Evolutionary conservation across 441 rosid species (phyloP), one percentile per base, ranked within the genome.

Genomic region (Pelargonium australe): DNA sequence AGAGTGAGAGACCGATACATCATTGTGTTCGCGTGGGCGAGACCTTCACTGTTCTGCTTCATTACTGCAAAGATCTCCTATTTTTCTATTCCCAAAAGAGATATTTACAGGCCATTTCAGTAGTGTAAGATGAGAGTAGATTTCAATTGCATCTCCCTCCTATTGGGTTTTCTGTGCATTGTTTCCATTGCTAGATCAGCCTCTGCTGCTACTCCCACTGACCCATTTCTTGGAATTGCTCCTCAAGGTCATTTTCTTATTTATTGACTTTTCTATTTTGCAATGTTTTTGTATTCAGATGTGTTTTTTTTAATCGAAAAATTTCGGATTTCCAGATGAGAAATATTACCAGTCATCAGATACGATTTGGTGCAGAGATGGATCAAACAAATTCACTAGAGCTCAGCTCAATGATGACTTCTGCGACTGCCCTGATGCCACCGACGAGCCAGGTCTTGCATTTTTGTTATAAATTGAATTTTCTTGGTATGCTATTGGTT

Each of bases 191-290:
- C 72, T 49, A 77, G 86, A 84, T 88, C 99, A 43, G 80, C 73
- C 62, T 72, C 76, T 82, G 13, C 67, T 10, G 71, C 80, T 47
- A 23, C 76, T 3, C 73, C 84, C 43, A 76, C 67, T 17, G 77
- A 86, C 78, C 93, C 85, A n/a, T 88, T 83, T 75, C 75, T 80
- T 55, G 96, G 96, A 76, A 85, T 89, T 61, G 77, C 92, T 71
- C 91, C 93, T 69, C 84, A 84, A 84, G 92, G 96, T 87, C 69
- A 5, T 25, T 53, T 25, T 7, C 7, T 49, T 47, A 58, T 61
- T 11, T 9, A 8, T 58, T 40, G n/a, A 11, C 13, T 47, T 64
- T 28, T 64, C 2, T 40, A 34, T 34, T 34, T 34, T 34, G 37
- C 37, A 34, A 34, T 34, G 37, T 34, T 3, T 34, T 3, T 34